phyloP scores from a whole-genome alignment of 2,329 filamentous ascomycete species.

The Cytospora schulzeri region DNA sequence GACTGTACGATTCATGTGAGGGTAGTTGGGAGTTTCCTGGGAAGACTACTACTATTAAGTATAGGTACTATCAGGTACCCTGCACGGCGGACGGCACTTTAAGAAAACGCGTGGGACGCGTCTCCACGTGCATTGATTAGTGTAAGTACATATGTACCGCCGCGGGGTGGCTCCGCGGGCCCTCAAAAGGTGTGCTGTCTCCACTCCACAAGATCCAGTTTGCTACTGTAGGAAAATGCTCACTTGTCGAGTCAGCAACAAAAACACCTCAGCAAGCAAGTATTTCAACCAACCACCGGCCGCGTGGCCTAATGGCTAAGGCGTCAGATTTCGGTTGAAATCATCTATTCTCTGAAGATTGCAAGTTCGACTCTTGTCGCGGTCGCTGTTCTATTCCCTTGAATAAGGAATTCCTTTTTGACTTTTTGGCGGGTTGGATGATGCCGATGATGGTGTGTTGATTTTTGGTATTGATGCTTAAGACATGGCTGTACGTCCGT shows the following conservation, averaged over 20 bases:
- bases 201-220: too few species aligned
- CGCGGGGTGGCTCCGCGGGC: too few species aligned
- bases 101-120: not conserved
- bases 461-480: too few species aligned
- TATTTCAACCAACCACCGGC: not conserved
- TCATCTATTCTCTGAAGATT: constrained; percentile 2
- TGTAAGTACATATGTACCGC: too few species aligned
- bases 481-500: too few species aligned
- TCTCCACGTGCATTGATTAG: not conserved
- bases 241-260: not conserved
- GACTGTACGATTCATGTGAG: not conserved
- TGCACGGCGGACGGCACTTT: not conserved
- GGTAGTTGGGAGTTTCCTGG: not conserved
- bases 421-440: not conserved
- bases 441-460: too few species aligned
- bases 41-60: not conserved
- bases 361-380: not conserved
- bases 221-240: too few species aligned
- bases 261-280: not conserved
- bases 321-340: constrained; percentile 2
- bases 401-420: not conserved
- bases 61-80: too few species aligned
- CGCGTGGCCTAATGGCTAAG: constrained; percentile 2
- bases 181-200: too few species aligned
- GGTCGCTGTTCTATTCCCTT: not conserved